Conservation (phyloP, 495 filamentous ascomycete genomes). For the Neurospora tetraspora region DNA sequence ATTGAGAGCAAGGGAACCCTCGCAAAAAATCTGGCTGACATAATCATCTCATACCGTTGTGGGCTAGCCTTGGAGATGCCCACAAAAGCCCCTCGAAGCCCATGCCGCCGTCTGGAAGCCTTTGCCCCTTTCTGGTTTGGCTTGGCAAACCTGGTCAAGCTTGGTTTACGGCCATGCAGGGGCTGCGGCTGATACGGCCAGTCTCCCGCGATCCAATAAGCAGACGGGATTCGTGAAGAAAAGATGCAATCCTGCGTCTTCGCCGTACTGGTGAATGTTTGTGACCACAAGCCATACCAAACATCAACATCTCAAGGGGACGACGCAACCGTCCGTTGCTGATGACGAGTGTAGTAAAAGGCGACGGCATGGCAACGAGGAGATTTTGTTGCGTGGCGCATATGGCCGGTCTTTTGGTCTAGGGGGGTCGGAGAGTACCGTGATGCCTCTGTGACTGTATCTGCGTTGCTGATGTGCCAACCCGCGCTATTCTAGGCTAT, state of each 20-base stretch:
- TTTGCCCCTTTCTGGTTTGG: not conserved
- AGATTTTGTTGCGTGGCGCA: not conserved
- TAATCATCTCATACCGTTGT: not conserved
- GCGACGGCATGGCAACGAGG: not conserved
- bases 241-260: not conserved
- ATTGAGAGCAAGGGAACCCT: not conserved
- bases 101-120: not conserved
- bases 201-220: conserved; percentile 4
- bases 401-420: not conserved
- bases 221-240: not conserved
- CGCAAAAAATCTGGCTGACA: not conserved
- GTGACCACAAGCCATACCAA: not conserved
- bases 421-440: not conserved
- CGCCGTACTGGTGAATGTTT: not conserved
- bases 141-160: not conserved
- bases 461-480: not conserved
- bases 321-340: not conserved
- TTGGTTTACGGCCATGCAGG: not conserved
- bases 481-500: not conserved
- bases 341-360: not conserved
- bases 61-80: not conserved
- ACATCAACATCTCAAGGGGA: not conserved
- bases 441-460: not conserved
- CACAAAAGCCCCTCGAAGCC: not conserved
- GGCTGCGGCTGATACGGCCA: conserved; percentile 1